A percentile compares a stretch with the other conserved stretches of the same genome.
phyloP scores from a whole-genome alignment of 768 basidiomycete genomes.

The Tulasnella sp. region DNA sequence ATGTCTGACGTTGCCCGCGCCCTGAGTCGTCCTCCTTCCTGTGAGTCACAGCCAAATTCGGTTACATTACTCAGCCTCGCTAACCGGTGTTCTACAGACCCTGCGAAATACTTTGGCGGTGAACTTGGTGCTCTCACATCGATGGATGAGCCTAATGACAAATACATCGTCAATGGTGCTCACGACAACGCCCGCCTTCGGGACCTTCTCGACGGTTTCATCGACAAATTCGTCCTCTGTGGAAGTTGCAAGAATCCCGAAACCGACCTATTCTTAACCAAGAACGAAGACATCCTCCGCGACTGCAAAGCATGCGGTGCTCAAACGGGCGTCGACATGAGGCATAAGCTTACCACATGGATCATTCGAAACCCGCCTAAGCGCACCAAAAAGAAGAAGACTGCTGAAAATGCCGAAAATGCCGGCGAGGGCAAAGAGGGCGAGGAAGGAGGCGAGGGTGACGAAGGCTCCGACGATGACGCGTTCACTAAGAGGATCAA shows the following conservation, averaged over 20 bases:
- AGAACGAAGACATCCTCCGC: constrained; percentile 82
- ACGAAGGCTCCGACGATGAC: constrained; percentile 61
- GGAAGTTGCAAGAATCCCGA: constrained; percentile 98
- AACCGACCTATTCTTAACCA: constrained; percentile 90
- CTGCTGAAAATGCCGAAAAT: constrained; percentile 42
- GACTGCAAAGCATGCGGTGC: constrained; percentile 99
- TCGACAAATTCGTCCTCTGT: constrained; percentile 98
- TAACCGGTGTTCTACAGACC: constrained; percentile 49
- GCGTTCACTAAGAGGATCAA: constrained; percentile 88
- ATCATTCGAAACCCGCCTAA: constrained; percentile 97
- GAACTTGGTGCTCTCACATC: constrained; percentile 98
- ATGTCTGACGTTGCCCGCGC: constrained; percentile 98
- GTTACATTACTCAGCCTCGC: not conserved
- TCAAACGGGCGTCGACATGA: constrained; percentile 88
- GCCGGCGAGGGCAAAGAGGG: constrained; percentile 47
- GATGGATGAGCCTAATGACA: constrained; percentile 92
- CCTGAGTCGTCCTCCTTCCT: constrained; percentile 85
- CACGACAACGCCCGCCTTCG: constrained; percentile 88
- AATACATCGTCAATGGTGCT: constrained; percentile 98
- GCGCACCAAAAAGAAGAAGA: constrained; percentile 67
- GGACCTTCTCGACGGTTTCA: constrained; percentile 93
- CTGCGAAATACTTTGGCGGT: constrained; percentile 98
- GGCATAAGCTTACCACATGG: constrained; percentile 93
- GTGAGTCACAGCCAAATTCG: constrained; percentile 35
- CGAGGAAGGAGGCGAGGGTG: constrained; percentile 47